phyloP scores from a whole-genome alignment of 257 asterid genomes.

The Fraxinus anomala region DNA sequence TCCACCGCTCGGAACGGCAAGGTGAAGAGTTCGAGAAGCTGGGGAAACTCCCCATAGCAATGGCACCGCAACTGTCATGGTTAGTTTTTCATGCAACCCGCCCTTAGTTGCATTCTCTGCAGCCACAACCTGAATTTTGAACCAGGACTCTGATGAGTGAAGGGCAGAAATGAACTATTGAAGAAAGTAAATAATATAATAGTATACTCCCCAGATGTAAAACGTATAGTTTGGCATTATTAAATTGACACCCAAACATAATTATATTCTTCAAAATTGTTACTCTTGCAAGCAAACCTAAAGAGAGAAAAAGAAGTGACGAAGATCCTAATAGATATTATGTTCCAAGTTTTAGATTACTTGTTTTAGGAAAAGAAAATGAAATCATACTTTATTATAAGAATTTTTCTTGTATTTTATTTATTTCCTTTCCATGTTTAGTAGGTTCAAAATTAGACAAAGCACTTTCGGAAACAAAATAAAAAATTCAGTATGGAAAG shows the following conservation, averaged over 20 bases:
- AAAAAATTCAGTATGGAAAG: too few species aligned
- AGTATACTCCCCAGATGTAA: neutral
- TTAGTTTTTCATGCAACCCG: slow-evolving; percentile 84
- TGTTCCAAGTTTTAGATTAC: neutral
- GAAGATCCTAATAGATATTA: too few species aligned
- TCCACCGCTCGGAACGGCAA: slow-evolving; percentile 88
- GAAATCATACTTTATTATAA: too few species aligned
- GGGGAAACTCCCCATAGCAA: slow-evolving; percentile 98
- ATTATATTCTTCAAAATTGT: neutral
- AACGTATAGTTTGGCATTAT: too few species aligned
- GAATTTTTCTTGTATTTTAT: neutral
- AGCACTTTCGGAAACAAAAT: too few species aligned
- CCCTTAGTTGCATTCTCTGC: slow-evolving; percentile 79
- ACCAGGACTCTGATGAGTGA: neutral
- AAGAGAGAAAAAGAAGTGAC: too few species aligned
- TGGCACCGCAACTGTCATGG: slow-evolving; percentile 92
- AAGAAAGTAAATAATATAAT: too few species aligned
- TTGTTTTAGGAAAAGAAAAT: too few species aligned
- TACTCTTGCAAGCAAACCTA: neutral
- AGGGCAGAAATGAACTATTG: too few species aligned
- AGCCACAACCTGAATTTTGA: slow-evolving; percentile 58
- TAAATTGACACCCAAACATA: neutral
- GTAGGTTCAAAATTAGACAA: too few species aligned
- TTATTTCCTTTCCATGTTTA: too few species aligned
- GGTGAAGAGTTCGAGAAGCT: slow-evolving; percentile 83